Evolutionary conservation across 495 filamentous ascomycete species (phyloP).

Genomic region (Trichocladium uniseriatum): DNA sequence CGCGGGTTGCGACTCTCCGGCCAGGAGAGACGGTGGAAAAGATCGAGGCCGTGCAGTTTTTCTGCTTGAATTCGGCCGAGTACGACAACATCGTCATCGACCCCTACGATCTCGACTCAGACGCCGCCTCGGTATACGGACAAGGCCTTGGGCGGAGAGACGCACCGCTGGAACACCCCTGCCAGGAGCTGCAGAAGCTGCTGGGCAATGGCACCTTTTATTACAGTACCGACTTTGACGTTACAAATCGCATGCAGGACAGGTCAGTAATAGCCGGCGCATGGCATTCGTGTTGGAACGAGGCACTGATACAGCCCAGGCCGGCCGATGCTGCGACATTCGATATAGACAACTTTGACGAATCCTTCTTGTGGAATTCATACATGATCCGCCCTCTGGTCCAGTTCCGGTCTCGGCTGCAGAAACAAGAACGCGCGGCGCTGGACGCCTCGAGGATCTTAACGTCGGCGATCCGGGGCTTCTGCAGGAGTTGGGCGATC

Average conservation of each 20-base stretch:
- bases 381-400: slow-evolving; percentile 95
- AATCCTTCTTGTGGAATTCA: slow-evolving; percentile 91
- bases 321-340: slow-evolving; percentile 52
- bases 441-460: slow-evolving; percentile 80
- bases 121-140: slow-evolving; percentile 44
- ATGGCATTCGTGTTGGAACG: neutral
- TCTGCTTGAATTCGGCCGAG: slow-evolving; percentile 75
- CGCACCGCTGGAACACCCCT: slow-evolving; percentile 70
- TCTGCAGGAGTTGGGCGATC: slow-evolving; percentile 73
- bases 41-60: slow-evolving; percentile 83
- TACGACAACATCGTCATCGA: slow-evolving; percentile 70
- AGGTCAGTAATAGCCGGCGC: slow-evolving; percentile 47
- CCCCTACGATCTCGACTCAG: slow-evolving; percentile 40
- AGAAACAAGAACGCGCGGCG: slow-evolving; percentile 57
- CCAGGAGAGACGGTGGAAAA: slow-evolving; percentile 82
- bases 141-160: slow-evolving; percentile 55
- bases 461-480: slow-evolving; percentile 89
- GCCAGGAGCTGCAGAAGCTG: slow-evolving; percentile 79
- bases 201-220: slow-evolving; percentile 94
- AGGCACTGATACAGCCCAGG: slow-evolving; percentile 24
- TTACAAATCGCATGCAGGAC: slow-evolving; percentile 88
- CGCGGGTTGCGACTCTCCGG: slow-evolving; percentile 68
- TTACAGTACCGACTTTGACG: slow-evolving; percentile 93
- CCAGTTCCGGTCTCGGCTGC: slow-evolving; percentile 72
- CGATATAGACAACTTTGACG: slow-evolving; percentile 75